These are phyloP conservation scores for Rubroboletus satanas DNA, from an alignment of 768 basidiomycete genomes.

Conservation along the genomic window DNA sequence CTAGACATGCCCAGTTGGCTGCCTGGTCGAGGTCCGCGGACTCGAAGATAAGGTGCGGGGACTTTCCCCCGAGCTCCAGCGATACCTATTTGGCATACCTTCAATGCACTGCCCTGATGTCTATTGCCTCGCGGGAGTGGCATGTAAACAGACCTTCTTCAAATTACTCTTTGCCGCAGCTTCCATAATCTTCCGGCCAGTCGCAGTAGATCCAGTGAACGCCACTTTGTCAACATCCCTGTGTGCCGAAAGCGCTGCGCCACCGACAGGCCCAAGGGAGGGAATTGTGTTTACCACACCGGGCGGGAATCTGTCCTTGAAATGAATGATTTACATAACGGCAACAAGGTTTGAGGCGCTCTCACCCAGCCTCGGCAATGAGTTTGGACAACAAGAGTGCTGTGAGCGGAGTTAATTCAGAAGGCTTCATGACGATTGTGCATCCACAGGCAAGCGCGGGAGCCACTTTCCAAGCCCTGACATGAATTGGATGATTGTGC, in stretches of 20 bases:
- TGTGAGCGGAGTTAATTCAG: conserved; percentile 80
- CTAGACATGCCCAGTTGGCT: conserved; percentile 81
- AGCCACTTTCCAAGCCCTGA: conserved; percentile 86
- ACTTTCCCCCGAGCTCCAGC: conserved; percentile 93
- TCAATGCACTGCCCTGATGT: conserved; percentile 11
- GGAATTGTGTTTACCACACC: conserved; percentile 90
- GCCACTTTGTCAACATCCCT: conserved; percentile 90
- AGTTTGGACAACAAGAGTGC: conserved; percentile 81
- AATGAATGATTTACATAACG: conserved; percentile 15
- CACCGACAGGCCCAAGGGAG: conserved; percentile 77
- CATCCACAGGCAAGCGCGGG: conserved; percentile 90
- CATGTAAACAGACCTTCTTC: conserved; percentile 64
- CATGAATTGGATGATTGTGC: not conserved
- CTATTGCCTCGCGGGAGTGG: conserved; percentile 25
- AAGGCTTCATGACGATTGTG: conserved; percentile 94
- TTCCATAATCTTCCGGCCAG: conserved; percentile 86
- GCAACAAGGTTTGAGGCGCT: conserved; percentile 1
- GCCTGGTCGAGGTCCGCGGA: conserved; percentile 86
- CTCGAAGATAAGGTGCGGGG: conserved; percentile 84
- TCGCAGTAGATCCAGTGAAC: conserved; percentile 89
- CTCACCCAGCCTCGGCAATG: conserved; percentile 78
- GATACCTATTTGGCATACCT: conserved; percentile 53
- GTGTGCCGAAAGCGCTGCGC: conserved; percentile 80
- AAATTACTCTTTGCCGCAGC: conserved; percentile 91
- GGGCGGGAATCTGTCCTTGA: conserved; percentile 67